phyloP scores from a whole-genome alignment of 1,284 basidiomycete genomes.

The Fistulinella staudtii region DNA sequence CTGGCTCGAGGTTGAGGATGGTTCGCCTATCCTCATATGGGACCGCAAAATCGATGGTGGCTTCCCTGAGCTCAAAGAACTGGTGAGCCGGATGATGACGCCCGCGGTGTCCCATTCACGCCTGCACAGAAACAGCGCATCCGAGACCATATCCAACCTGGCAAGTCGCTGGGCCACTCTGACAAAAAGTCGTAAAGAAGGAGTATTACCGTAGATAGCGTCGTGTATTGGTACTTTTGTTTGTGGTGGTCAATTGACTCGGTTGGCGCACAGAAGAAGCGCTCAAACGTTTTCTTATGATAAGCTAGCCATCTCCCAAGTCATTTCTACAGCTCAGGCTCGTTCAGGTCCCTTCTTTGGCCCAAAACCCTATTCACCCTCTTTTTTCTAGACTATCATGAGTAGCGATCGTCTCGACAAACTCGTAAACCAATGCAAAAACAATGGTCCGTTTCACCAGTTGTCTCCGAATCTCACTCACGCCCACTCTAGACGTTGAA shows the following conservation, averaged over 20 bases:
- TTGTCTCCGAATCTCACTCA: slow-evolving; percentile 8
- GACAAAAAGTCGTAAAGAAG: slow-evolving; percentile 41
- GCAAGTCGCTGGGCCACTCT: slow-evolving; percentile 78
- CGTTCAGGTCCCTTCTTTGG: slow-evolving; percentile 5
- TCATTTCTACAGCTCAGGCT: too few relatives aligned
- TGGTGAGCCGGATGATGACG: slow-evolving; percentile 46
- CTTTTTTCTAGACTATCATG: slow-evolving; percentile 39
- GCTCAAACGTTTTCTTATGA: too few relatives aligned
- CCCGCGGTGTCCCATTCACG: slow-evolving; percentile 5
- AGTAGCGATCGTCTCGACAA: slow-evolving; percentile 54
- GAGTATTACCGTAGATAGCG: slow-evolving; percentile 6
- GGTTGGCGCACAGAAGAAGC: too few relatives aligned
- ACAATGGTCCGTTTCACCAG: slow-evolving; percentile 48
- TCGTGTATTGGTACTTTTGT: not conserved
- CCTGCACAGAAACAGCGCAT: slow-evolving; percentile 76
- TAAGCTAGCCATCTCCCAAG: too few relatives aligned
- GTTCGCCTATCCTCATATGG: slow-evolving; percentile 54
- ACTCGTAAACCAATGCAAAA: slow-evolving; percentile 66
- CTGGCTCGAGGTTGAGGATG: slow-evolving; percentile 59
- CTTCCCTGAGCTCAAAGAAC: slow-evolving; percentile 85
- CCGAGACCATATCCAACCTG: slow-evolving; percentile 76
- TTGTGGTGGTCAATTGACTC: too few relatives aligned
- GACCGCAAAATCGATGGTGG: slow-evolving; percentile 84
- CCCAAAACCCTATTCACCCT: slow-evolving; percentile 10
- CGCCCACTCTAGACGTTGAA: slow-evolving; percentile 58